These are phyloP conservation scores for Allantophomopsis lycopodina DNA, from an alignment of 2,329 filamentous ascomycete species.

Conservation along the genomic window DNA sequence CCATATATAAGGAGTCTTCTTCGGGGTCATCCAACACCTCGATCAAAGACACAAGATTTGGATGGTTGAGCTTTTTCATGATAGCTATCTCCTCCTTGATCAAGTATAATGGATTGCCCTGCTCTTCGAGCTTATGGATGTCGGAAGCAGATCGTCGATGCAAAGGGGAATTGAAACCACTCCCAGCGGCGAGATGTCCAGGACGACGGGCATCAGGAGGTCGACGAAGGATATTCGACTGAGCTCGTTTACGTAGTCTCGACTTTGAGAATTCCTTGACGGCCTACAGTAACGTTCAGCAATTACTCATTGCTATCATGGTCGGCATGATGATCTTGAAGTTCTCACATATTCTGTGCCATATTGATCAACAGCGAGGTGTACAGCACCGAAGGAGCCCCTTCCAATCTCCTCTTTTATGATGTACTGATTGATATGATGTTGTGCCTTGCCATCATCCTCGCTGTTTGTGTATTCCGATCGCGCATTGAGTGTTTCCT, in stretches of 20 bases:
- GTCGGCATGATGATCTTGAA: not conserved
- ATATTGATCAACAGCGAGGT: conserved; percentile 80
- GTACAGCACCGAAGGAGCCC: conserved; percentile 89
- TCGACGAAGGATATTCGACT: conserved; percentile 71
- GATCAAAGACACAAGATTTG: conserved; percentile 82
- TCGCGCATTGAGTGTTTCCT: conserved; percentile 86
- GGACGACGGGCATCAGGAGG: conserved; percentile 38
- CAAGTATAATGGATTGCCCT: conserved; percentile 60
- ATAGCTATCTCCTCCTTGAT: conserved; percentile 96
- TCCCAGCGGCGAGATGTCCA: conserved; percentile 27
- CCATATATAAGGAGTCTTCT: conserved; percentile 96
- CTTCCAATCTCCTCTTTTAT: conserved; percentile 94
- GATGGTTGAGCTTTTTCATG: conserved; percentile 97
- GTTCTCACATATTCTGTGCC: conserved; percentile 77
- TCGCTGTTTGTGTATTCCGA: conserved; percentile 80
- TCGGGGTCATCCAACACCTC: conserved; percentile 93
- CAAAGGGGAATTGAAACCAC: conserved; percentile 24
- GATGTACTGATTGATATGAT: conserved; percentile 87
- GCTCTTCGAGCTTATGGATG: conserved; percentile 41
- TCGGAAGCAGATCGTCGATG: conserved; percentile 41
- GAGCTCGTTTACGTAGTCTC: conserved; percentile 74
- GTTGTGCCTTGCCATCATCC: conserved; percentile 65
- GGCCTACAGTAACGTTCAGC: conserved; percentile 39
- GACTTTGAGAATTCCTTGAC: conserved; percentile 97
- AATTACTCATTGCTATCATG: not conserved